Evolutionary conservation across 176 grass and related monocot genomes (phyloP), one percentile per base, ranked within the genome.

Genomic region (Hordeum marinum): DNA sequence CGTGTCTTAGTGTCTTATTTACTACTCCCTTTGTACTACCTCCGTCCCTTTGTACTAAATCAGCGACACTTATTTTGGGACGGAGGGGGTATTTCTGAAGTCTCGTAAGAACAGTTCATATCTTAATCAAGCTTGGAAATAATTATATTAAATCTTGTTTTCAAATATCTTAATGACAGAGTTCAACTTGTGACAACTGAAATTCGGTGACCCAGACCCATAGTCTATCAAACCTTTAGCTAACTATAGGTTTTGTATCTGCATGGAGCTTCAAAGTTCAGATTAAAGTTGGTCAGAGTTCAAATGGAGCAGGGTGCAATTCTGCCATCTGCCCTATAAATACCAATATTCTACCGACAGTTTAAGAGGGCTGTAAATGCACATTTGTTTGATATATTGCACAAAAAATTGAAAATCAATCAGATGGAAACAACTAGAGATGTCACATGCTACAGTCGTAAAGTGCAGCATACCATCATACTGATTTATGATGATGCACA

Each of bases 241-340:
- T 48, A 48, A 6, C 4, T 46, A 43, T 41, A 48, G 46, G 46
- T 50, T 13, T 15, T 50, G 46, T 50, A 50, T 15, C 31, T 32
- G 31, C 3, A 35, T 5, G 46, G 14, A 50, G 46, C 14, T 50
- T 50, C 46, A 50, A 48, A 17, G 46, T 50, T 15, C 46, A 50
- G 46, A 14, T 17, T 50, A 50, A 50, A 5, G 5, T 50, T 50
- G 14, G 46, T 17, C 46, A 50, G 46, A 50, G 46, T 50, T 50
- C 14, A 4, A 50, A 50, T 50, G 46, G 5, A 50, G 46, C 46
- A 50, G 46, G 46, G 17, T 2, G 46, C 15, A 31, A 69, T 64
- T 50, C 21, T 76, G 9, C 15, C 45, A 81, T 37, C 25, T 85
- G 43, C 68, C 41, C 60, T 43, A 80, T 66, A 57, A 85, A 75